A percentile compares a stretch with the other conserved stretches of the same genome.
Conservation (phyloP, 306 rosid genomes). For the Urtica urens region DNA sequence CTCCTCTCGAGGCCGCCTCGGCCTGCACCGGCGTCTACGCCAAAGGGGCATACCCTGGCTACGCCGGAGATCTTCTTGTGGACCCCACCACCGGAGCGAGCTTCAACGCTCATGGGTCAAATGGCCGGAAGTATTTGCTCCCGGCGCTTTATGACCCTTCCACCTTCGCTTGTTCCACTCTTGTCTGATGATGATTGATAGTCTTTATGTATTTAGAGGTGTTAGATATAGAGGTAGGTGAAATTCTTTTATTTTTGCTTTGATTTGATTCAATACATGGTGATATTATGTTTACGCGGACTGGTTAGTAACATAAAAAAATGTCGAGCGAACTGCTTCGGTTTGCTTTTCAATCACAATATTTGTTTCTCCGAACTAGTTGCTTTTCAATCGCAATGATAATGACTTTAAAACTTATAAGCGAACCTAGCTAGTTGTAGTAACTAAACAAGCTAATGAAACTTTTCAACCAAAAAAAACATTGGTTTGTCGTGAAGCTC, state of each 20-base stretch:
- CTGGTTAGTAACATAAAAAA: not conserved
- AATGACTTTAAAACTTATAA: not conserved
- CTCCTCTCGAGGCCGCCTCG: slow-evolving; percentile 58
- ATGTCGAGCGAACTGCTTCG: slow-evolving; percentile 27
- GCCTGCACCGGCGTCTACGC: slow-evolving; percentile 63
- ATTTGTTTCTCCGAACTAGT: not conserved
- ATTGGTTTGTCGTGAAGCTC: no score
- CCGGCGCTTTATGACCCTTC: slow-evolving; percentile 58
- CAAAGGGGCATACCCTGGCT: slow-evolving; percentile 63
- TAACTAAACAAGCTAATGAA: no score
- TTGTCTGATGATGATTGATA: slow-evolving; percentile 21
- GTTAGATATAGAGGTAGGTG: slow-evolving; percentile 9
- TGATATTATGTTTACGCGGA: slow-evolving; percentile 1
- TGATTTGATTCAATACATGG: slow-evolving; percentile 7
- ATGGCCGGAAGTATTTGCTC: slow-evolving; percentile 51
- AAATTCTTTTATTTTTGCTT: slow-evolving; percentile 31
- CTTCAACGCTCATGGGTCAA: slow-evolving; percentile 47
- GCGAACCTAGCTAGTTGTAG: no score
- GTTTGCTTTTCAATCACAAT: slow-evolving; percentile 19
- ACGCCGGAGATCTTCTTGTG: slow-evolving; percentile 40
- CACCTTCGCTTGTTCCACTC: slow-evolving; percentile 41
- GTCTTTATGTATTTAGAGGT: slow-evolving; percentile 1
- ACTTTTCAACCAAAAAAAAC: no score
- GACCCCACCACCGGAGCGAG: slow-evolving; percentile 51
- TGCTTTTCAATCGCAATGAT: not conserved